Percentiles rank a stretch among this genome's conserved stretches.
Evolutionary conservation across 2,329 filamentous ascomycete species (phyloP).

Genomic region (Fusarium sterilihyphosum): DNA sequence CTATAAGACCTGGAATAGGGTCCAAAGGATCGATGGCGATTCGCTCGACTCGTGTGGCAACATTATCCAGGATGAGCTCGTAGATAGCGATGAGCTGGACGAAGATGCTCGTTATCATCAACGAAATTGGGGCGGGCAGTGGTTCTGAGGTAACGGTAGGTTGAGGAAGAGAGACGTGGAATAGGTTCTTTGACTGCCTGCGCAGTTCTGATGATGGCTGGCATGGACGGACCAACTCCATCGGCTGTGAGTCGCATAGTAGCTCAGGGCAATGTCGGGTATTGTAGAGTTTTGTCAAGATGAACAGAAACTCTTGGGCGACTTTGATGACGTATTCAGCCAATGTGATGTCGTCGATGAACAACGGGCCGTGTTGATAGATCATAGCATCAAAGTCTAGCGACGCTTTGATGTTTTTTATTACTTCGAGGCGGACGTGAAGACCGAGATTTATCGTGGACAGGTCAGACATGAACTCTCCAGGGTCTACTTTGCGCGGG

Average conservation of each 20-base stretch:
- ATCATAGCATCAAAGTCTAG: background rate
- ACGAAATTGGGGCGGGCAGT: fast-evolving
- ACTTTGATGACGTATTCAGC: background rate
- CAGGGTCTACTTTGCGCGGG: background rate
- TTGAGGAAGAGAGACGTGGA: fast-evolving
- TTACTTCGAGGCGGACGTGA: background rate
- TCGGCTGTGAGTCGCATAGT: fast-evolving
- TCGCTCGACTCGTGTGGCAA: background rate
- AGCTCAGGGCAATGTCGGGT: background rate
- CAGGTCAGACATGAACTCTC: background rate
- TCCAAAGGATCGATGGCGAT: background rate
- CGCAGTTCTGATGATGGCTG: background rate
- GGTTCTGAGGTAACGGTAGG: background rate
- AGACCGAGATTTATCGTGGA: background rate
- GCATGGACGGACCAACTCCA: background rate
- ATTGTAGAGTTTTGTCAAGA: background rate
- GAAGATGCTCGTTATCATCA: background rate
- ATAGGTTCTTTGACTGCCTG: fast-evolving
- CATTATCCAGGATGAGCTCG: background rate
- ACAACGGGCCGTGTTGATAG: background rate
- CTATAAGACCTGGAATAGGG: background rate
- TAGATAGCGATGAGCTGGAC: background rate
- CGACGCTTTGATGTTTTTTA: background rate
- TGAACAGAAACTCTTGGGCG: background rate
- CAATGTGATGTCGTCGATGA: background rate